These are phyloP conservation scores for Nigrospora osmanthi DNA, from an alignment of 2,329 filamentous ascomycete species.

Conservation along the genomic window DNA sequence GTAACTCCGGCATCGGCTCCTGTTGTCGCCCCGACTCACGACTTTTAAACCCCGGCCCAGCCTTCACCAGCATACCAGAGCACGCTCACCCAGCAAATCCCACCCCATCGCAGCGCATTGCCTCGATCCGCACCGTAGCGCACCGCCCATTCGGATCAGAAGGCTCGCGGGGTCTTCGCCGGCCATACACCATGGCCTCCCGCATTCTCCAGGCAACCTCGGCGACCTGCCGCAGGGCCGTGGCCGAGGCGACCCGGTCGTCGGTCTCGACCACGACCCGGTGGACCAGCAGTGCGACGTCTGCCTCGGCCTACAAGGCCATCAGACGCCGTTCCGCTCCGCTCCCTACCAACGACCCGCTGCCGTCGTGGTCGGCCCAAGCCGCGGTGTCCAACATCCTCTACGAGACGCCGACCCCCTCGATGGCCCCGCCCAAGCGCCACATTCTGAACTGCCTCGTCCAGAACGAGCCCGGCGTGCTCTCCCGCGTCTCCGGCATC, in stretches of 20 bases:
- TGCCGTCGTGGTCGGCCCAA: conserved; percentile 79
- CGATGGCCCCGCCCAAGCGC: conserved; percentile 76
- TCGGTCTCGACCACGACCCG: conserved; percentile 6
- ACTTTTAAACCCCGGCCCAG: no score
- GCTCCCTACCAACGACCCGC: conserved; percentile 68
- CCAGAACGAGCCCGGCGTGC: conserved; percentile 95
- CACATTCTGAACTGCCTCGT: conserved; percentile 98
- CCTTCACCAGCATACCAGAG: no score
- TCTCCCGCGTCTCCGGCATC: conserved; percentile 94
- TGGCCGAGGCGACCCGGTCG: conserved; percentile 9
- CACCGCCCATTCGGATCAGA: conserved; percentile 15
- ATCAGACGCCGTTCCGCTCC: conserved; percentile 85
- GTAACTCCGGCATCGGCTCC: no score
- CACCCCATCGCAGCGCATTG: no score
- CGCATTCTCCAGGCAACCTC: conserved; percentile 17
- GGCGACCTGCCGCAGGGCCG: conserved; percentile 12
- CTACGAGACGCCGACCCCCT: conserved; percentile 91
- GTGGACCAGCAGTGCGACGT: conserved; percentile 67
- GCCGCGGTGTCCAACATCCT: conserved; percentile 96
- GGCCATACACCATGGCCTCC: conserved; percentile 21
- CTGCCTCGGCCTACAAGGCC: conserved; percentile 94
- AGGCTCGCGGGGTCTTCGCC: conserved; percentile 14
- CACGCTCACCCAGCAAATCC: no score
- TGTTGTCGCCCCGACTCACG: no score
- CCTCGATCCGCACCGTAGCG: no score